Conservation (phyloP, 352 stramenopile species). For the Paralagenidium karlingii region DNA sequence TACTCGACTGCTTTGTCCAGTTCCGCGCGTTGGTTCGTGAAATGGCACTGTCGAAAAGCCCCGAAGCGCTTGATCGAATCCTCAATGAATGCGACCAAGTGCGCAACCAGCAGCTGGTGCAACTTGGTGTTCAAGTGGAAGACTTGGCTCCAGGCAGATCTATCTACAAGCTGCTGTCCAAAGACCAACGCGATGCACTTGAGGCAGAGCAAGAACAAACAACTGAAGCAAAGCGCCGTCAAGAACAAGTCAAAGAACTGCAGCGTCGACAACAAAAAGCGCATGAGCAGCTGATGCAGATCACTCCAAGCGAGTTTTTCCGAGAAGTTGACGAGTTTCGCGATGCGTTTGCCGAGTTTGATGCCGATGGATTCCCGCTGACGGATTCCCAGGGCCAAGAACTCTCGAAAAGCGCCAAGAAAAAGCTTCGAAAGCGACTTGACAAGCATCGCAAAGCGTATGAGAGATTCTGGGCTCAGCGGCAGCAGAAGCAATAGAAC, state of each 20-base stretch:
- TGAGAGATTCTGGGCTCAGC: too few species aligned
- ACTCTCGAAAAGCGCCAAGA: conserved; percentile 54
- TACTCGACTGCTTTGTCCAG: conserved; percentile 35
- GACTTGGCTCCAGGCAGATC: conserved; percentile 48
- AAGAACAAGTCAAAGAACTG: conserved; percentile 4
- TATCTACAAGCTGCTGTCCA: conserved; percentile 39
- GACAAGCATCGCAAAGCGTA: conserved; percentile 63
- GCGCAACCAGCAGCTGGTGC: conserved; percentile 37
- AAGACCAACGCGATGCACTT: conserved; percentile 13
- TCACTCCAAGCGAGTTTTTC: conserved; percentile 43
- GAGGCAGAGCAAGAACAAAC: conserved; percentile 5
- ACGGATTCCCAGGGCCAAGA: conserved; percentile 19
- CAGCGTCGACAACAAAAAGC: conserved; percentile 31
- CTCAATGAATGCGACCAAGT: conserved; percentile 47
- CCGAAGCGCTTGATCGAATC: conserved; percentile 23
- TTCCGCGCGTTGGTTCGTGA: conserved; percentile 53
- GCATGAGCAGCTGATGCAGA: conserved; percentile 54
- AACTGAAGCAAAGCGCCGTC: background rate
- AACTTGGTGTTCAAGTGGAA: conserved; percentile 49
- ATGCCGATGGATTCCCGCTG: conserved; percentile 38
- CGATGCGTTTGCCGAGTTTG: conserved; percentile 36
- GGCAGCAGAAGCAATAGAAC: too few species aligned
- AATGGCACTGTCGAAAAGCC: conserved; percentile 34
- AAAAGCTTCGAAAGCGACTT: conserved; percentile 63
- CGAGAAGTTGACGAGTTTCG: conserved; percentile 21